These are phyloP conservation scores for Diddensiella transvaalensis DNA, from an alignment of 805 yeast genomes.

Conservation along the genomic window DNA sequence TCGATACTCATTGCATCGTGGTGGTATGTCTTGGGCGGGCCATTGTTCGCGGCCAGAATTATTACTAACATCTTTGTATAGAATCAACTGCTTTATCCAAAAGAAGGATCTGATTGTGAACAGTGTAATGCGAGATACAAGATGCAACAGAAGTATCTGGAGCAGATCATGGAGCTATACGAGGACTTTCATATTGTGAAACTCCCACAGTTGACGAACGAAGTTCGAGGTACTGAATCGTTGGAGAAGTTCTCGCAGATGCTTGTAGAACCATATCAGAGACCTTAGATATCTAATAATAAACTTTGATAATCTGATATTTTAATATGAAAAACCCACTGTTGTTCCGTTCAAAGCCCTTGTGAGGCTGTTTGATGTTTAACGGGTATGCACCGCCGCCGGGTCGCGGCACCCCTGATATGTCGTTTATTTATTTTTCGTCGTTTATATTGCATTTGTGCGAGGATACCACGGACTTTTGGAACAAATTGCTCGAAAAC, in stretches of 20 bases:
- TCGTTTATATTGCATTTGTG: too few species aligned
- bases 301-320: too few species aligned
- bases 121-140: conserved; percentile 91
- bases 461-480: too few species aligned
- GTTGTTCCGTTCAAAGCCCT: too few species aligned
- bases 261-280: conserved; percentile 54
- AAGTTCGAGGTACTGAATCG: conserved; percentile 88
- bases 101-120: conserved; percentile 63
- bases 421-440: too few species aligned
- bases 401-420: too few species aligned
- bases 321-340: too few species aligned
- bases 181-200: conserved; percentile 96
- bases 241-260: conserved; percentile 79
- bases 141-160: conserved; percentile 93
- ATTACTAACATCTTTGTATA: not conserved
- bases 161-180: conserved; percentile 91
- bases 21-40: conserved; percentile 37
- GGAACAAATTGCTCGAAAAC: too few species aligned
- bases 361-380: too few species aligned
- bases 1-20: conserved; percentile 95
- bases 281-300: not conserved
- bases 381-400: too few species aligned
- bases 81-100: conserved; percentile 89
- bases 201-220: conserved; percentile 92
- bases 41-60: not conserved